Conservation (phyloP, 176 grass and related monocot species). For the Oryza officinalis region DNA sequence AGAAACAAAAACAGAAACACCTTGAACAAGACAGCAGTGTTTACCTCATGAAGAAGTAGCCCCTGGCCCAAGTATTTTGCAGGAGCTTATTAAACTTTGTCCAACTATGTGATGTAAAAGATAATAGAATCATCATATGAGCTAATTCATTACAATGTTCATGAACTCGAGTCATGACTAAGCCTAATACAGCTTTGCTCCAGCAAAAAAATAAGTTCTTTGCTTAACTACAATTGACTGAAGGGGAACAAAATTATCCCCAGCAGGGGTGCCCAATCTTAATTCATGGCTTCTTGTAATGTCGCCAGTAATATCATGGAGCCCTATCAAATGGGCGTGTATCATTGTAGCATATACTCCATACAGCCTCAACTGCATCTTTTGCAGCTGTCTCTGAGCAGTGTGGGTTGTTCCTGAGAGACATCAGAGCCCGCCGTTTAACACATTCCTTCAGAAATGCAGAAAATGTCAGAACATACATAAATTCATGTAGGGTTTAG, state of each 20-base stretch:
- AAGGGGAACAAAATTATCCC: slow-evolving; percentile 31
- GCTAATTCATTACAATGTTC: slow-evolving; percentile 1
- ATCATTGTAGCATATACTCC: slow-evolving; percentile 92
- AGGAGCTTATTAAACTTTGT: background rate
- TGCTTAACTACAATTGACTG: slow-evolving; percentile 23
- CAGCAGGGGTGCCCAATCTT: slow-evolving; percentile 5
- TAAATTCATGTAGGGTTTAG: background rate
- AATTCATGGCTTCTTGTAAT: background rate
- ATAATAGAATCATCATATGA: slow-evolving; percentile 22
- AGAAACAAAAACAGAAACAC: background rate
- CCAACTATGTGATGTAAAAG: background rate
- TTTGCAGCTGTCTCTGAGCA: slow-evolving; percentile 68
- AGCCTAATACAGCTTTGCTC: slow-evolving; percentile 15
- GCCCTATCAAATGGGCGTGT: slow-evolving; percentile 84
- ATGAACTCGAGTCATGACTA: background rate
- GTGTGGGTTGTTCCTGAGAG: slow-evolving; percentile 65
- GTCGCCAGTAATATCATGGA: slow-evolving; percentile 36
- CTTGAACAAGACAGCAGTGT: background rate
- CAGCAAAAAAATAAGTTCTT: background rate
- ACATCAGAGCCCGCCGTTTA: slow-evolving; percentile 68
- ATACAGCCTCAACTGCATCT: slow-evolving; percentile 87
- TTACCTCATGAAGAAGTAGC: background rate
- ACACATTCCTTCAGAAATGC: slow-evolving; percentile 75
- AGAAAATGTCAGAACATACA: slow-evolving; percentile 22
- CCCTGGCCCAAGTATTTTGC: background rate